These are phyloP conservation scores for Hordeum vulgare DNA, from an alignment of 176 grass and related monocot genomes.

Conservation along the genomic window MorexV3_pseudomolecules_assembly NC_058518.1:281260601-281261100, in stretches of 20 bases:
- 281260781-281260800: neutral
- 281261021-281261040: neutral
- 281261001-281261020: neutral
- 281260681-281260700: slow-evolving; percentile 15
- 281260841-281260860: neutral
- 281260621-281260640: slow-evolving; percentile 8
- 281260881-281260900: neutral
- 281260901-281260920: neutral
- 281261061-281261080: neutral
- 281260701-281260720: slow-evolving; percentile 16
- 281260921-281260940: neutral
- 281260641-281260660: slow-evolving; percentile 5
- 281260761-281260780: neutral
- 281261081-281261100: neutral
- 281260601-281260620: slow-evolving; percentile 9
- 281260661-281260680: slow-evolving; percentile 12
- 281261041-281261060: neutral
- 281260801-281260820: slow-evolving; percentile 8
- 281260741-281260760: neutral
- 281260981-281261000: neutral
- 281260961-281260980: neutral
- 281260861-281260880: neutral
- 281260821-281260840: neutral
- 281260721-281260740: neutral
- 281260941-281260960: neutral